Evolutionary conservation across 805 yeast species (phyloP).

Genomic region (Candida awuae): DNA sequence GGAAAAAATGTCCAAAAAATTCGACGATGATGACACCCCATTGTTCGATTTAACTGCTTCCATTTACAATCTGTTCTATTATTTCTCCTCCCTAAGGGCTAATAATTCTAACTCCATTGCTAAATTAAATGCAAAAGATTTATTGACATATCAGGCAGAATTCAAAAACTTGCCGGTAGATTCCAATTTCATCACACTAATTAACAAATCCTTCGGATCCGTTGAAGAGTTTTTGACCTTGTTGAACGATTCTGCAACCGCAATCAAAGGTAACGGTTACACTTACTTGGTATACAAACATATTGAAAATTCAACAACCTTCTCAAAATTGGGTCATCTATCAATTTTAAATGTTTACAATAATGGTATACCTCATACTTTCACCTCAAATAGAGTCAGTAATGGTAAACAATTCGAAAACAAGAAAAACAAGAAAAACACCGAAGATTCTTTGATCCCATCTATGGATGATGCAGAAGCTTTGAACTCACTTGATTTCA

Average conservation of each 20-base stretch:
- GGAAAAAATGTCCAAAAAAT: conserved; percentile 32
- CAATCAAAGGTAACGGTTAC: conserved; percentile 82
- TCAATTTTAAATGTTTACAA: conserved; percentile 79
- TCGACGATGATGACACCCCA: conserved; percentile 25
- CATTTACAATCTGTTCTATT: conserved; percentile 42
- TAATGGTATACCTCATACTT: conserved; percentile 73
- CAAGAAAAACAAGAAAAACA: conserved; percentile 10
- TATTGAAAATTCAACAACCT: conserved; percentile 15
- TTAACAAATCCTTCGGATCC: conserved; percentile 64
- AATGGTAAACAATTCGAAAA: conserved; percentile 12
- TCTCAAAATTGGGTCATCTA: conserved; percentile 36
- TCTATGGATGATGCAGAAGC: conserved; percentile 34
- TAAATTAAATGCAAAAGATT: conserved; percentile 23
- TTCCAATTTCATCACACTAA: conserved; percentile 35
- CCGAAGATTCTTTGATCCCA: conserved; percentile 20
- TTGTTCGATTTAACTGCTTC: conserved; percentile 39
- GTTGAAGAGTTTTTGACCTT: conserved; percentile 66
- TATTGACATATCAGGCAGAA: conserved; percentile 25
- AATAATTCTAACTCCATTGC: conserved; percentile 15
- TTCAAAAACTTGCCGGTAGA: conserved; percentile 20
- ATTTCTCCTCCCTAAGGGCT: conserved; percentile 36
- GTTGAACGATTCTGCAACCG: conserved; percentile 57
- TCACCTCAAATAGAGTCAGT: conserved; percentile 43
- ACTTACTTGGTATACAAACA: conserved; percentile 76
- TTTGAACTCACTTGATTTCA: conserved; percentile 34